Evolutionary conservation across 23 red algal species (phyloP), one percentile per base, ranked within the genome.

Genomic region (Gracilaria caudata): DNA sequence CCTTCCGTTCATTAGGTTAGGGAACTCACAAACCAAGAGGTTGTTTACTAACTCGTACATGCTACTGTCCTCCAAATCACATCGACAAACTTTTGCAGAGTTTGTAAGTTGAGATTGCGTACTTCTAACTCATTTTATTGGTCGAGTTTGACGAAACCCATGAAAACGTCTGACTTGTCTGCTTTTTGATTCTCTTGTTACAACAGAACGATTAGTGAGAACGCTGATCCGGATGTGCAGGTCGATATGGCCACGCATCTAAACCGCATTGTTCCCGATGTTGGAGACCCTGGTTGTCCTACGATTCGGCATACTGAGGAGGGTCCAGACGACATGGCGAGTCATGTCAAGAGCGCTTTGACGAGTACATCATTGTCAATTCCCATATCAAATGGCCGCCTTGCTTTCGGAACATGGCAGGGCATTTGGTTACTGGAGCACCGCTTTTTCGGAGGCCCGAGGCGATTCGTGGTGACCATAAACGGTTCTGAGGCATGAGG

Each of bases 401-500:
- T 93, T 61, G 64, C 90, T 30, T 78, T 93, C 9, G 90, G 90
- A 10, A 93, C 90, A 21, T 93, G 90, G 90, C 90, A 93, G 66
- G 90, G 90, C 26, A 78, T 86, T 39, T 93, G 90, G 90, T 79
- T 92, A 5, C 79, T 92, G 1, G 89, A 92, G 36, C 81, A 84
- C 46, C 89, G 89, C 11, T 78, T 84, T 47, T 46, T 45, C 4
- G 89, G 89, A 36, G 89, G 89, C 29, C 66, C 79, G 2, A 59
- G 89, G 28, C 51, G 65, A 33, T 37, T 92, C 28, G 80, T 77
- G 54, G 89, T 77, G 40, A 92, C 89, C 16, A 63, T 92, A 47
- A 73, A 92, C 29, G 89, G 89, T 16, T 54, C 77, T n/a, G 41
- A 39, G 34, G 56, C 37, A 41, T 80, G 61, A 51, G 14, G 41